phyloP scores from a whole-genome alignment of 768 basidiomycete genomes.

The Boletus coccyginus region DNA sequence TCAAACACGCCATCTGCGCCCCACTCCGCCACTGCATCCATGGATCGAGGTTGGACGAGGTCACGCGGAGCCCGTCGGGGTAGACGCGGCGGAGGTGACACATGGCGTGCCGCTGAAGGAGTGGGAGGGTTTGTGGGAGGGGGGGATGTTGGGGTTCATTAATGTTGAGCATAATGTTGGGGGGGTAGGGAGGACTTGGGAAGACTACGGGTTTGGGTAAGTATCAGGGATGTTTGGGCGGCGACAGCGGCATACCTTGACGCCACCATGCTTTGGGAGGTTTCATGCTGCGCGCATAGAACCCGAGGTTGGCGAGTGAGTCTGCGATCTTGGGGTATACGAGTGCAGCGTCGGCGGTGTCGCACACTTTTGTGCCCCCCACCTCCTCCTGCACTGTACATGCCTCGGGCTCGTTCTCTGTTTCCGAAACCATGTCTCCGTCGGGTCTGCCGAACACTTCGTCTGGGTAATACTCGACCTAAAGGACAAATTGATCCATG shows the following conservation, averaged over 20 bases:
- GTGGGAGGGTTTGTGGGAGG: conserved; percentile 33
- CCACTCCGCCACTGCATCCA: conserved; percentile 54
- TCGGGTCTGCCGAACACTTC: conserved; percentile 6
- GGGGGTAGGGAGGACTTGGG: conserved; percentile 20
- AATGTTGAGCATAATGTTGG: conserved; percentile 57
- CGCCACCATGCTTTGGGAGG: conserved; percentile 50
- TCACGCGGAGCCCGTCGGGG: conserved; percentile 55
- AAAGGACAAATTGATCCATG: background rate
- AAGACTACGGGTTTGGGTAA: conserved; percentile 4
- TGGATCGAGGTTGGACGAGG: conserved; percentile 53
- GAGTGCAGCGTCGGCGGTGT: background rate
- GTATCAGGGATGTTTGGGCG: background rate
- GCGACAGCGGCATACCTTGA: conserved; percentile 29
- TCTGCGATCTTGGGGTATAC: conserved; percentile 41
- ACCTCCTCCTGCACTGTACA: conserved; percentile 3
- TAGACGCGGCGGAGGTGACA: conserved; percentile 53
- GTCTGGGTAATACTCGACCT: conserved; percentile 56
- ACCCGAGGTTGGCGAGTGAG: conserved; percentile 52
- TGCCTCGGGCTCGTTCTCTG: background rate
- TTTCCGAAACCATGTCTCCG: background rate
- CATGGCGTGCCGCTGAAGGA: conserved; percentile 42
- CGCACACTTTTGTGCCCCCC: conserved; percentile 20
- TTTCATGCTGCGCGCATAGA: conserved; percentile 63
- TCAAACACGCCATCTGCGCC: conserved; percentile 55
- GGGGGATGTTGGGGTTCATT: conserved; percentile 51